A percentile compares a stretch with the other conserved stretches of the same genome.
Conservation (phyloP, 768 basidiomycete genomes). For the Rhizopogon rudus region DNA sequence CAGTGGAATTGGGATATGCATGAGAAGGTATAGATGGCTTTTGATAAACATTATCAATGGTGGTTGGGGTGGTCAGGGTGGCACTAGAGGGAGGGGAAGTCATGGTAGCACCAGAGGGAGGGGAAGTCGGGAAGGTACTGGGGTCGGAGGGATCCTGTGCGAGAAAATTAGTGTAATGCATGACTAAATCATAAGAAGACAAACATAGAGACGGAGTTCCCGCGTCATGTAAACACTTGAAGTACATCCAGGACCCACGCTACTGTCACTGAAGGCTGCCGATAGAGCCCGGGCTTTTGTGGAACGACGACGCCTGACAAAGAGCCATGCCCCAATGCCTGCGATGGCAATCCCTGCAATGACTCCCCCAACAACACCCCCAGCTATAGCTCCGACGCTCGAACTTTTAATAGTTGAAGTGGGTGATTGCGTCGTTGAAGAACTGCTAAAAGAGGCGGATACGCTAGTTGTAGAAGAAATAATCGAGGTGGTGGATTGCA, state of each 20-base stretch:
- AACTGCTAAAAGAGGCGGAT: constrained; percentile 13
- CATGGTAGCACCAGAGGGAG: constrained; percentile 10
- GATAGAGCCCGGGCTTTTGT: constrained; percentile 8
- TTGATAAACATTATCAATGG: background rate
- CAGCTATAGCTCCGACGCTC: constrained; percentile 52
- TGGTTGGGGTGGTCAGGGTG: constrained; percentile 2
- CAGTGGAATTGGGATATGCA: constrained; percentile 5
- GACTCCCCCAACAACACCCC: constrained; percentile 62
- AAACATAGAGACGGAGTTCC: constrained; percentile 24
- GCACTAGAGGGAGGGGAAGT: constrained; percentile 16
- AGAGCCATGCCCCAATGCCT: constrained; percentile 35
- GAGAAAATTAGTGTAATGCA: constrained; percentile 2
- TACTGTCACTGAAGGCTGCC: constrained; percentile 3
- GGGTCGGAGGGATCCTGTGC: constrained; percentile 32
- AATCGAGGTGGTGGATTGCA: constrained; percentile 21
- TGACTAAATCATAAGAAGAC: background rate
- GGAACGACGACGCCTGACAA: constrained; percentile 23
- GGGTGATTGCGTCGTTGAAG: constrained; percentile 5
- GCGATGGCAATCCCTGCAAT: constrained; percentile 39
- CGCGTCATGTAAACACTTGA: constrained; percentile 13
- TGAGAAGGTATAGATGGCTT: constrained; percentile 5
- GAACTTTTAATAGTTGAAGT: constrained; percentile 4
- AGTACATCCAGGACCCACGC: background rate
- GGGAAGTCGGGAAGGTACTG: constrained; percentile 29
- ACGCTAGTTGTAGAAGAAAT: constrained; percentile 5